Evolutionary conservation across 306 rosid genomes (phyloP), one percentile per base, ranked within the genome.

Genomic region (Cicer pinnatifidum): DNA sequence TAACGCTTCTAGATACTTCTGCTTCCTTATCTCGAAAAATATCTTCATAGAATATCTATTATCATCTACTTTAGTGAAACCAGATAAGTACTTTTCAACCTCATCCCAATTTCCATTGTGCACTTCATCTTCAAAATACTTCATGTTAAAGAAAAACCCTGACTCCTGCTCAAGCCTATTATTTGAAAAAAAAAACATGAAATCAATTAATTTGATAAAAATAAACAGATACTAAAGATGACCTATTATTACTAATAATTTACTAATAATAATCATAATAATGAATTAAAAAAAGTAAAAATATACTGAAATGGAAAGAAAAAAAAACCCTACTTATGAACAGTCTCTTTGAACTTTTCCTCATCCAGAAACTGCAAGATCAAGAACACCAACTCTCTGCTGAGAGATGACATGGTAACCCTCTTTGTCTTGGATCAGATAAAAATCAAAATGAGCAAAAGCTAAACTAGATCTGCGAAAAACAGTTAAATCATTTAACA

Each of bases 11-110:
- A 93, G 92, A 80, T 93, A 93, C 81, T 93, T 93, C 81, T 91
- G 98, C 89, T 93, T 93, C 84, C 98, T 86, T 84, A 93, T 93
- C 88, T 93, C 97, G 28, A 93, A 93, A 84, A 93, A 93, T 46
- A 93, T 93, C 89, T 93, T 93, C 98, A 93, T 93, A n/a, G 98
- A 93, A 68, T 91, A 93, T 37, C 98, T 90, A 77, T 93, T 93
- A 67, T 93, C 98, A 61, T 93, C 98, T 44, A 93, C 98, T 84
- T 93, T 93, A 2, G 98, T 93, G 84, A 93, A 93, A 73, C 98
- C 98, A 62, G 98, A 93, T 38, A 93, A 96, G 84, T 93, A 93
- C 72, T 19, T 91, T 81, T 93, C 97, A 69, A 93, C 98, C 83
- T 93, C 98, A 73, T 93, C 98, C 98, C 98, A 93, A 78, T 93